A percentile compares a stretch with the other conserved stretches of the same genome.
Conservation (phyloP, 768 basidiomycete species). For the Collybiopsis confluens region DNA sequence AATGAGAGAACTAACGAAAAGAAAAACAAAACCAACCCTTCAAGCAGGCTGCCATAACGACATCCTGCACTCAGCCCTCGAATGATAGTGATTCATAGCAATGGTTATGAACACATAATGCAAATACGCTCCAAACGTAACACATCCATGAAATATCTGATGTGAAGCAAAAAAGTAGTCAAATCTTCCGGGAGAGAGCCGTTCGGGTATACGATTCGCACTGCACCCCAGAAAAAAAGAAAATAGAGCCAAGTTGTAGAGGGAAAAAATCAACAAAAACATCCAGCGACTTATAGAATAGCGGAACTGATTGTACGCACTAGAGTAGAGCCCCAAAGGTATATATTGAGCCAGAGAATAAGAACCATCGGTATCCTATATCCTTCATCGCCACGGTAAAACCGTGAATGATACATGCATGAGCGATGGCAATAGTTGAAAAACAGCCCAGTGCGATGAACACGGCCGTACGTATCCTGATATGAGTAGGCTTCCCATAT, state of each 20-base stretch:
- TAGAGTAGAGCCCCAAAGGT: constrained; percentile 78
- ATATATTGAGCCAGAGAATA: constrained; percentile 67
- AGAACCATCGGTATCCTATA: constrained; percentile 69
- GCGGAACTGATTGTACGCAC: too few species aligned
- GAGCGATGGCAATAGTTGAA: constrained; percentile 63
- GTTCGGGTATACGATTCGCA: constrained; percentile 80
- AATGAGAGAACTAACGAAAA: too few species aligned
- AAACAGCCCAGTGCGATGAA: constrained; percentile 77
- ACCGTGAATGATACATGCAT: constrained; percentile 60
- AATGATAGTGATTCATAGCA: constrained; percentile 58
- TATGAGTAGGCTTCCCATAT: constrained; percentile 70
- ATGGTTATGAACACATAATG: constrained; percentile 59
- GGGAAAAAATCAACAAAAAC: constrained; percentile 13
- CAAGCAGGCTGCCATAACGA: too few species aligned
- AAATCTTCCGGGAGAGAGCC: constrained; percentile 69
- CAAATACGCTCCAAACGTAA: constrained; percentile 64
- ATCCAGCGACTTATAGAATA: too few species aligned
- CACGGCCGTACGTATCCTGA: constrained; percentile 69
- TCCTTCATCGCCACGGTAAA: constrained; percentile 45
- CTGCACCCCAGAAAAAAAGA: constrained; percentile 34
- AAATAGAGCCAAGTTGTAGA: neutral
- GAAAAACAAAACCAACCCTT: too few species aligned
- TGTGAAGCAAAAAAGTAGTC: constrained; percentile 82
- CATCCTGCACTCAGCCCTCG: neutral
- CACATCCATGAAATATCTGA: constrained; percentile 85